Conservation (phyloP, 805 yeast species). For the Wickerhamomyces pijperi region DNA sequence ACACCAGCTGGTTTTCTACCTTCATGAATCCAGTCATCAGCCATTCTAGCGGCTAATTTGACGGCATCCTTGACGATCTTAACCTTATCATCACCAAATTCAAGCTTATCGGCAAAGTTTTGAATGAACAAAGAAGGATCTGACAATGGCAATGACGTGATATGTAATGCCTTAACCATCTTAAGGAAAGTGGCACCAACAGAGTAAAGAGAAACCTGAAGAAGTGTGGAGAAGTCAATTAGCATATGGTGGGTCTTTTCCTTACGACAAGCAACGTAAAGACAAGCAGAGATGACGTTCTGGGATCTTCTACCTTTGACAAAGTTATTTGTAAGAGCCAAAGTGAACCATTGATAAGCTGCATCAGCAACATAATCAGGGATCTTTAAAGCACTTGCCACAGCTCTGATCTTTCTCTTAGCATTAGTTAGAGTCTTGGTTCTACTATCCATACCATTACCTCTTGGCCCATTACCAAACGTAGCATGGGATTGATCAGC, state of each 20-base stretch:
- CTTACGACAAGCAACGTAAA: constrained; percentile 88
- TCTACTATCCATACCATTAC: constrained; percentile 69
- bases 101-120: constrained; percentile 82
- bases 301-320: constrained; percentile 97
- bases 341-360: constrained; percentile 80
- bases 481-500: constrained; percentile 74
- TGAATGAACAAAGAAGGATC: constrained; percentile 93
- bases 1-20: constrained; percentile 98
- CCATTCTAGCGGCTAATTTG: constrained; percentile 80
- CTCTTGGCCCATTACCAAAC: constrained; percentile 54
- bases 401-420: constrained; percentile 60
- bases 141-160: constrained; percentile 70
- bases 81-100: constrained; percentile 62
- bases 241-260: constrained; percentile 90
- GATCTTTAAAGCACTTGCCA: constrained; percentile 68
- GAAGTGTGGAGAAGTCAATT: constrained; percentile 83
- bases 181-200: constrained; percentile 93
- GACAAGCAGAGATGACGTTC: constrained; percentile 89
- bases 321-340: constrained; percentile 79
- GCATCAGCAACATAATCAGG: constrained; percentile 80
- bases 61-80: constrained; percentile 84
- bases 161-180: constrained; percentile 77
- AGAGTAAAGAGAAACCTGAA: constrained; percentile 86
- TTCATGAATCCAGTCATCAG: constrained; percentile 89
- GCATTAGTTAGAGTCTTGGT: constrained; percentile 87